Evolutionary conservation across 208 protist species (phyloP).

Genomic region (Acanthamoeba healyi): DNA sequence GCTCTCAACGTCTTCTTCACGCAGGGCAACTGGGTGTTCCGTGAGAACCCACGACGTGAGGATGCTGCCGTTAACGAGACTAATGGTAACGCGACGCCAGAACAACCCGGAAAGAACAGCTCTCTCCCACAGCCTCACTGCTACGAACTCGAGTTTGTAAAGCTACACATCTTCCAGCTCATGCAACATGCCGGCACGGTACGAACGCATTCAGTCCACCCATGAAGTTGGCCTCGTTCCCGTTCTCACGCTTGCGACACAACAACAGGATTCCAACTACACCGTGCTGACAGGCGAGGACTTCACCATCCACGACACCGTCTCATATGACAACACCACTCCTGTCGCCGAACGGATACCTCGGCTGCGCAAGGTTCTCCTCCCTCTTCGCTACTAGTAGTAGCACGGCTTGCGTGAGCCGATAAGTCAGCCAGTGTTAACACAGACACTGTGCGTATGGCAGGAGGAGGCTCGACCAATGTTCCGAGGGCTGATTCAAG

Average conservation of each 20-base stretch:
- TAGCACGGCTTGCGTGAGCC: too few relatives aligned
- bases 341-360: conserved; percentile 59
- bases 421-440: too few relatives aligned
- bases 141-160: conserved; percentile 71
- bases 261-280: conserved; percentile 64
- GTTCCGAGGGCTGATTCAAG: background rate
- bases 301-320: conserved; percentile 68
- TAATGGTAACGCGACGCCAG: background rate
- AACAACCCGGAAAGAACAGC: background rate
- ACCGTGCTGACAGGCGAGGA: conserved; percentile 67
- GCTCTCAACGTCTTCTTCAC: conserved; percentile 74
- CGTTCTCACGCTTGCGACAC: too few relatives aligned
- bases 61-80: background rate
- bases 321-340: conserved; percentile 67
- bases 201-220: too few relatives aligned
- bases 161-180: conserved; percentile 72
- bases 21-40: conserved; percentile 75
- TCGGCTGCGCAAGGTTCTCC: conserved; percentile 13
- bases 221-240: too few relatives aligned
- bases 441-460: too few relatives aligned
- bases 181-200: conserved; percentile 53
- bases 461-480: conserved; percentile 36
- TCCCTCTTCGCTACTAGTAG: background rate
- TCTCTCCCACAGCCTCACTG: background rate
- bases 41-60: conserved; percentile 21